phyloP scores from a whole-genome alignment of 2,329 filamentous ascomycete species.

The Daldinia sp. region DNA sequence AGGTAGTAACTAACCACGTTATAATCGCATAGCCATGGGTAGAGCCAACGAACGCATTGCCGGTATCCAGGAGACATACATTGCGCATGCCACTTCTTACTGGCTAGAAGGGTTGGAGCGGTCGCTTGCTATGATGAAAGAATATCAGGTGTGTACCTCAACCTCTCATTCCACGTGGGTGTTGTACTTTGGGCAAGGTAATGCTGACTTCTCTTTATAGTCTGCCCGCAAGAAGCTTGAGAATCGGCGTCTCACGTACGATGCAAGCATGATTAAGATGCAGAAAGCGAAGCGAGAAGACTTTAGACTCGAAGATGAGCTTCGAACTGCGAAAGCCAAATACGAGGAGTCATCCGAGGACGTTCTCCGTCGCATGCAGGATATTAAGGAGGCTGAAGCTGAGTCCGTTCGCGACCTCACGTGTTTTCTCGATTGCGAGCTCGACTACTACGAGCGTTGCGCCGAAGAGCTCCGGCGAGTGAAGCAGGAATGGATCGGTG shows the following conservation, averaged over 20 bases:
- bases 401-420: constrained; percentile 85
- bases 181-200: constrained; percentile 21
- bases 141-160: constrained; percentile 80
- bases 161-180: neutral
- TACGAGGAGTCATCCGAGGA: constrained; percentile 97
- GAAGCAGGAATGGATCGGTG: constrained; percentile 60
- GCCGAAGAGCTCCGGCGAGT: constrained; percentile 79
- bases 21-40: constrained; percentile 70
- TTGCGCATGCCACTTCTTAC: constrained; percentile 79
- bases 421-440: constrained; percentile 86
- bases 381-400: constrained; percentile 91
- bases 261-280: constrained; percentile 89
- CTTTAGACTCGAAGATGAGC: constrained; percentile 91
- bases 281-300: constrained; percentile 95
- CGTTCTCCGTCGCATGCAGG: constrained; percentile 91
- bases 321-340: constrained; percentile 90
- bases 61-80: constrained; percentile 85
- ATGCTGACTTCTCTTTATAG: constrained; percentile 48
- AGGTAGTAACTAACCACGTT: constrained; percentile 1
- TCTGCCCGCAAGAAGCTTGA: constrained; percentile 94
- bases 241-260: constrained; percentile 87
- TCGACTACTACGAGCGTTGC: constrained; percentile 92
- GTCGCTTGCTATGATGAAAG: constrained; percentile 94
- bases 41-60: constrained; percentile 89
- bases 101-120: constrained; percentile 95